A percentile compares a stretch with the other conserved stretches of the same genome.
Evolutionary conservation across 164 flowering plant genomes (phyloP).

Genomic region (Stephania yunnanensis): DNA sequence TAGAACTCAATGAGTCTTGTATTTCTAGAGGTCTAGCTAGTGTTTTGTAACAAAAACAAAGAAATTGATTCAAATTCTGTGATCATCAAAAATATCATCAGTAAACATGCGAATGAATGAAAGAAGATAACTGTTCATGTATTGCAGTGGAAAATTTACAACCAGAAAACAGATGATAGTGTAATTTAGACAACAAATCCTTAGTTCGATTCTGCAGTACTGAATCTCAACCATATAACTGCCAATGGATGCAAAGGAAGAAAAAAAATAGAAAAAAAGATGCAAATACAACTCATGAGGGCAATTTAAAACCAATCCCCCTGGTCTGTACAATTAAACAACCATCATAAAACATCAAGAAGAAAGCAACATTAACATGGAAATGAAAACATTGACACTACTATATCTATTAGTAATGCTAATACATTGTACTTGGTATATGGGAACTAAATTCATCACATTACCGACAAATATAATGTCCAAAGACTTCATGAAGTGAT

Average conservation of each 20-base stretch:
- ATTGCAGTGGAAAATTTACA: background rate
- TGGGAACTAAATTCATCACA: background rate
- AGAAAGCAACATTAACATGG: background rate
- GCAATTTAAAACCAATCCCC: background rate
- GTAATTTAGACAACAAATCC: no score
- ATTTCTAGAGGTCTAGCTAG: background rate
- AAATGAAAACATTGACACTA: background rate
- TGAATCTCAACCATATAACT: no score
- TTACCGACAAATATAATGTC: no score
- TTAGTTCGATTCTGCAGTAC: no score
- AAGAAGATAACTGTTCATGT: background rate
- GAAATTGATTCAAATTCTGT: background rate
- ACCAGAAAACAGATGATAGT: no score
- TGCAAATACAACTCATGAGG: background rate
- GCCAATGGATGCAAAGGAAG: no score
- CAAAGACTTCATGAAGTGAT: no score
- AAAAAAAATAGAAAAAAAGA: no score
- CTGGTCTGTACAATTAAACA: background rate
- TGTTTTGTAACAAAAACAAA: background rate
- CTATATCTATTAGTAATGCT: background rate
- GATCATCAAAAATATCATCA: background rate
- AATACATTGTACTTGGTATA: background rate
- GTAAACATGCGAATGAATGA: background rate
- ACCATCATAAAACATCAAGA: background rate
- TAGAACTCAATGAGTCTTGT: background rate